A percentile compares a stretch with the other conserved stretches of the same genome.
Conservation (phyloP, 176 grass and related monocot species). For the Alopecurus myosuroides region DNA sequence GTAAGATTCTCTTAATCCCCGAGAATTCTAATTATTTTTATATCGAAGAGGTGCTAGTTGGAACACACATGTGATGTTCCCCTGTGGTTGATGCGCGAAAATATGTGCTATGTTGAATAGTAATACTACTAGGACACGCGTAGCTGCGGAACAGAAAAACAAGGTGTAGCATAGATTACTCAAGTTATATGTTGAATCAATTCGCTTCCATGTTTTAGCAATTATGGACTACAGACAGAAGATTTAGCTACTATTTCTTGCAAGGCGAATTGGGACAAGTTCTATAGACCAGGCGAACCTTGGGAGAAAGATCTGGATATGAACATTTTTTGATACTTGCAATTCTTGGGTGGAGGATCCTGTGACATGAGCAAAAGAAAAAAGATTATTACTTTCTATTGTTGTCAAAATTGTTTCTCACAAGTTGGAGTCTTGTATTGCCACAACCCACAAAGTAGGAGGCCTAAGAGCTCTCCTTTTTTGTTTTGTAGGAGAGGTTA, state of each 20-base stretch:
- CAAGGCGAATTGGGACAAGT: not conserved
- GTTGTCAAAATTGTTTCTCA: not conserved
- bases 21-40: not conserved
- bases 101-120: not conserved
- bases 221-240: not conserved
- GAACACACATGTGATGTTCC: not conserved
- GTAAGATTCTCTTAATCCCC: conserved; percentile 32
- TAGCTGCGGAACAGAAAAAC: not conserved
- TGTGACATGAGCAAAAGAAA: not conserved
- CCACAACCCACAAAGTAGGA: not conserved
- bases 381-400: not conserved
- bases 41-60: not conserved
- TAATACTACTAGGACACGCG: not conserved
- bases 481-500: conserved; percentile 73
- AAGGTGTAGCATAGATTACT: not conserved
- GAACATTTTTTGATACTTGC: conserved; percentile 7
- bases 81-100: not conserved
- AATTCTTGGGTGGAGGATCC: not conserved
- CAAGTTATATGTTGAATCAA: not conserved
- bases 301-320: not conserved
- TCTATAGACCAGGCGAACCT: not conserved
- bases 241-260: not conserved
- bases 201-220: not conserved
- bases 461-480: not conserved
- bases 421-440: not conserved